Percentiles rank a stretch among this genome's conserved stretches.
Conservation (phyloP, 164 flowering plant species). For the Vitis vinifera region DNA sequence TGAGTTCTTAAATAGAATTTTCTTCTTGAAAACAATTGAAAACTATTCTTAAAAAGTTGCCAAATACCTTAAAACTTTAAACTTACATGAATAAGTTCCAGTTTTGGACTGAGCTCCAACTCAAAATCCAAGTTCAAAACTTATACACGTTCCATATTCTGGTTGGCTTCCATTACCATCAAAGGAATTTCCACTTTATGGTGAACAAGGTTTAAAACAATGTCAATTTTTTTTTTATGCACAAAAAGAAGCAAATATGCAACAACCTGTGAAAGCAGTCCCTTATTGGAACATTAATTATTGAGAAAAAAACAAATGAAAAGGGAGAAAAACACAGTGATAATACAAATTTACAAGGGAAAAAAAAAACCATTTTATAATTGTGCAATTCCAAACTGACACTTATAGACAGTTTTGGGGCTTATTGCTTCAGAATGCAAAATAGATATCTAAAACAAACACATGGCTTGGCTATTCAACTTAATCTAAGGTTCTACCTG, state of each 20-base stretch:
- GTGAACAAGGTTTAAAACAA: neutral
- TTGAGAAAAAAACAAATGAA: neutral
- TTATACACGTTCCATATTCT: neutral
- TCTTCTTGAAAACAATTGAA: too few species aligned
- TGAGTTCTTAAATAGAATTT: too few species aligned
- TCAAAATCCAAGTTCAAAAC: neutral
- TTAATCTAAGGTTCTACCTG: conserved; percentile 50
- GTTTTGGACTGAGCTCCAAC: neutral
- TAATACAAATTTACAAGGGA: neutral
- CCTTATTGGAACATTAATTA: neutral
- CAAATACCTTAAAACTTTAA: neutral
- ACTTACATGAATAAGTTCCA: neutral
- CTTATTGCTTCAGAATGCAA: neutral
- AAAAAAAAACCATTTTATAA: neutral
- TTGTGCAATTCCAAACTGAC: neutral
- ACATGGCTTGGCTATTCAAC: neutral
- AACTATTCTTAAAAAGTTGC: too few species aligned
- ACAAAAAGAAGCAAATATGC: neutral
- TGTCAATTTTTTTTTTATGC: neutral
- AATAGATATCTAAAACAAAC: neutral
- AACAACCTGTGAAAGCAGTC: neutral
- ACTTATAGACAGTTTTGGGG: neutral
- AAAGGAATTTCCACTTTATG: neutral
- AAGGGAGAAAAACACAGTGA: neutral
- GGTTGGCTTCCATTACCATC: neutral